Evolutionary conservation across 2,329 filamentous ascomycete species (phyloP).

Genomic region (Xenosphaeropsis pyriputrescens): DNA sequence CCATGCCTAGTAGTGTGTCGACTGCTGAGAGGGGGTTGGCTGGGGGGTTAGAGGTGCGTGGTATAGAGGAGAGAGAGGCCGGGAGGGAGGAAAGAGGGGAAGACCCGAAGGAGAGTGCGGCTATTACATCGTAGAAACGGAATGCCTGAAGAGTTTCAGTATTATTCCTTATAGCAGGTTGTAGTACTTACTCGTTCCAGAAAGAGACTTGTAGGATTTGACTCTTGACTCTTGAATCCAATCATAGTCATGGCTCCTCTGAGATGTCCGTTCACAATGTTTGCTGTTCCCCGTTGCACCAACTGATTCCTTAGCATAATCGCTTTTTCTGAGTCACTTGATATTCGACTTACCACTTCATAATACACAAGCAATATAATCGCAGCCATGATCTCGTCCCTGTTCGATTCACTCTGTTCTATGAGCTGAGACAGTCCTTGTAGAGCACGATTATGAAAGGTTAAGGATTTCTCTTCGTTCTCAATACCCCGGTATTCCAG

Average conservation of each 20-base stretch:
- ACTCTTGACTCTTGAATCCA: conserved; percentile 27
- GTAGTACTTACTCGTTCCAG: conserved; percentile 35
- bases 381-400: conserved; percentile 42
- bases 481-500: conserved; percentile 49
- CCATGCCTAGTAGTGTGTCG: conserved; percentile 44
- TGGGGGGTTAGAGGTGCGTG: conserved; percentile 24
- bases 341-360: conserved; percentile 35
- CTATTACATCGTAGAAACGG: conserved; percentile 50
- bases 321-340: background rate
- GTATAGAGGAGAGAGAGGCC: conserved; percentile 29
- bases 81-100: conserved; percentile 36
- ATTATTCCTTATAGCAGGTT: background rate
- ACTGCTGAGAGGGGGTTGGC: conserved; percentile 33
- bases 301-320: conserved; percentile 24
- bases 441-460: conserved; percentile 44
- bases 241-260: conserved; percentile 48
- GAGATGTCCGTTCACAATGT: conserved; percentile 44
- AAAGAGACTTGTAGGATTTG: conserved; percentile 38
- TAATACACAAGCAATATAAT: conserved; percentile 50
- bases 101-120: conserved; percentile 44
- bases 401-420: conserved; percentile 31
- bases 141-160: conserved; percentile 33
- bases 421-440: conserved; percentile 42
- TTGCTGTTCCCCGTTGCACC: conserved; percentile 42
- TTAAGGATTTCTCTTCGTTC: conserved; percentile 36